Percentiles rank a stretch among this genome's conserved stretches.
Evolutionary conservation across 1,284 basidiomycete genomes (phyloP).

Genomic region (Spongispora temasekensis): DNA sequence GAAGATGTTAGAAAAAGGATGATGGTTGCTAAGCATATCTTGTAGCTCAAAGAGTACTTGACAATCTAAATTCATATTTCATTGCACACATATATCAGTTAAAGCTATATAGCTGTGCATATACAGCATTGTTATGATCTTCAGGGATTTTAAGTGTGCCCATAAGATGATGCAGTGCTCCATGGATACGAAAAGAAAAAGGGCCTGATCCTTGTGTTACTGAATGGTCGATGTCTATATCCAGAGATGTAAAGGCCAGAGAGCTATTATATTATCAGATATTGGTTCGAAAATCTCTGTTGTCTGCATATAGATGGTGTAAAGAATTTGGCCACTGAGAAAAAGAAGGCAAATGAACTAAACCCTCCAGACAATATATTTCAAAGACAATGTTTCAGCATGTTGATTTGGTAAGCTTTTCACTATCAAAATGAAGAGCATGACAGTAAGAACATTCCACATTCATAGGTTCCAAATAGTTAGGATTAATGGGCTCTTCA

Average conservation of each 20-base stretch:
- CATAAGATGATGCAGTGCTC: neutral
- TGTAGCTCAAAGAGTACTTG: neutral
- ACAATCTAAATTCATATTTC: neutral
- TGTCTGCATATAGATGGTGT: too few species aligned
- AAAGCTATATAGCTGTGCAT: neutral
- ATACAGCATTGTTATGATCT: neutral
- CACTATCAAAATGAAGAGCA: neutral
- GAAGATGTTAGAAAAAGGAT: neutral
- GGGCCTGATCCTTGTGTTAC: neutral
- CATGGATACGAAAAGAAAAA: neutral
- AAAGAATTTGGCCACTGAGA: too few species aligned
- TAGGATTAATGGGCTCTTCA: neutral
- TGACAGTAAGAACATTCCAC: neutral
- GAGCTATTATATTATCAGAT: too few species aligned
- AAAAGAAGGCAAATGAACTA: too few species aligned
- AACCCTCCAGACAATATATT: too few species aligned
- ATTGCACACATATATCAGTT: neutral
- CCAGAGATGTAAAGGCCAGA: too few species aligned
- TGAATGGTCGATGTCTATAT: neutral
- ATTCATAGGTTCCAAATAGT: neutral
- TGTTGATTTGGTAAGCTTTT: too few species aligned
- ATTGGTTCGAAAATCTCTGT: too few species aligned
- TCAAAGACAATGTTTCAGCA: too few species aligned
- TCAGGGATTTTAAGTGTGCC: neutral
- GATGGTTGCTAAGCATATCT: neutral